phyloP scores from a whole-genome alignment of 1,139 yeast species.

The Kluyveromyces sp. region DNA sequence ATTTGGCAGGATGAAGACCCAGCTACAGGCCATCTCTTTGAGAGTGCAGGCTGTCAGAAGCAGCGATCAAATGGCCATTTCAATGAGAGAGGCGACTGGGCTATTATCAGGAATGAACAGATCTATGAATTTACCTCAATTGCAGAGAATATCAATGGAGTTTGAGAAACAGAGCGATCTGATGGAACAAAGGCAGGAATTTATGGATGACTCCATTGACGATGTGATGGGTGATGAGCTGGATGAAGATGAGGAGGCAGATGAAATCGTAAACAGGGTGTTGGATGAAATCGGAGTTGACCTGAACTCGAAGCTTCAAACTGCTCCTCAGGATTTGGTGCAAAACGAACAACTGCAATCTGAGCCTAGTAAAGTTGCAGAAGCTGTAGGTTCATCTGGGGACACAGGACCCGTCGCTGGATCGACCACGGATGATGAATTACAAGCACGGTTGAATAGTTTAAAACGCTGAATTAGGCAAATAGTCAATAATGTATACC shows the following conservation, averaged over 20 bases:
- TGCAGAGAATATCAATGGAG: slow-evolving; percentile 87
- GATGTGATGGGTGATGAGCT: slow-evolving; percentile 87
- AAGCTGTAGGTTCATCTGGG: slow-evolving; percentile 39
- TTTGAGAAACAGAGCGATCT: slow-evolving; percentile 90
- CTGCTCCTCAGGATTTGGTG: slow-evolving; percentile 53
- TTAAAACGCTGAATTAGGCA: slow-evolving; percentile 44
- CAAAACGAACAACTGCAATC: slow-evolving; percentile 28
- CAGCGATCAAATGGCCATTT: slow-evolving; percentile 90
- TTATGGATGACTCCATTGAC: slow-evolving; percentile 97
- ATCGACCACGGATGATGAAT: slow-evolving; percentile 62
- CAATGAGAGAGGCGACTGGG: slow-evolving; percentile 94
- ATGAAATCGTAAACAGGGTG: slow-evolving; percentile 85
- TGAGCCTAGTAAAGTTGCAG: slow-evolving; percentile 38
- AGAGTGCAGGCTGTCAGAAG: slow-evolving; percentile 87
- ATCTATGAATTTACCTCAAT: slow-evolving; percentile 83
- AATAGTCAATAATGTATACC: no score
- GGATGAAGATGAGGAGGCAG: slow-evolving; percentile 77
- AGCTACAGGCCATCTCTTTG: slow-evolving; percentile 85
- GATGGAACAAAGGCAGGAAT: slow-evolving; percentile 98
- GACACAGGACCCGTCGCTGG: slow-evolving; percentile 35
- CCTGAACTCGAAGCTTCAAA: slow-evolving; percentile 57
- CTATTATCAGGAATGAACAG: slow-evolving; percentile 80
- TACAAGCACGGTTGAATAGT: slow-evolving; percentile 84
- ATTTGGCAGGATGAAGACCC: slow-evolving; percentile 91
- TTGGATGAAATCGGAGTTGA: slow-evolving; percentile 95